A percentile compares a stretch with the other conserved stretches of the same genome.
Conservation (phyloP, 345 rosid species). For the Eucalyptus viminalis region DNA sequence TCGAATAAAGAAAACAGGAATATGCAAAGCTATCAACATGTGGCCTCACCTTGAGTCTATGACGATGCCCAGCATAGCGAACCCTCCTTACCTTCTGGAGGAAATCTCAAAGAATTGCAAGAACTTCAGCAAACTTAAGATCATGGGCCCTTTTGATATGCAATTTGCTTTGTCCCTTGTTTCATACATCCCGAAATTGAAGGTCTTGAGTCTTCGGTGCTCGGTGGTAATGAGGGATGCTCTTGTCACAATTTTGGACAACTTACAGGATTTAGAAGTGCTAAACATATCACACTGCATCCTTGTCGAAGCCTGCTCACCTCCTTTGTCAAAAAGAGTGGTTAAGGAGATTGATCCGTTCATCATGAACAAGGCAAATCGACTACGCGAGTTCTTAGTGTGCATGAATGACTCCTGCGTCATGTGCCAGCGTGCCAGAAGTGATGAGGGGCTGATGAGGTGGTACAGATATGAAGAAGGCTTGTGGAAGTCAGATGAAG, state of each 20-base stretch:
- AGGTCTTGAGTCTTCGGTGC: conserved; percentile 68
- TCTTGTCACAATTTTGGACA: conserved; percentile 41
- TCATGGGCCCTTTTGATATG: conserved; percentile 69
- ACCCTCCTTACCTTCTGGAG: conserved; percentile 51
- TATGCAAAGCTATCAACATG: conserved; percentile 56
- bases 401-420: conserved; percentile 51
- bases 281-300: conserved; percentile 79
- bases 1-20: conserved; percentile 59
- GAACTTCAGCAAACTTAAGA: conserved; percentile 53
- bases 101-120: conserved; percentile 67
- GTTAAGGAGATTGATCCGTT: conserved; percentile 31
- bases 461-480: conserved; percentile 88
- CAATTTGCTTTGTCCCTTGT: conserved; percentile 34
- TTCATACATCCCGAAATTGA: conserved; percentile 30
- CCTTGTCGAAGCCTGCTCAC: conserved; percentile 23
- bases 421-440: conserved; percentile 63
- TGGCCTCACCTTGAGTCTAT: conserved; percentile 82
- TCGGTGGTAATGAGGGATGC: conserved; percentile 45
- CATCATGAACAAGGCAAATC: conserved; percentile 38
- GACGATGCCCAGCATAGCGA: conserved; percentile 88
- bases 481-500: background rate
- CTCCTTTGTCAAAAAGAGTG: conserved; percentile 24
- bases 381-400: conserved; percentile 39
- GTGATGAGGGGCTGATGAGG: conserved; percentile 74
- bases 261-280: conserved; percentile 42